A percentile compares a stretch with the other conserved stretches of the same genome.
phyloP scores from a whole-genome alignment of 106 monocot species.

The Apostasia shenzhenica region DNA sequence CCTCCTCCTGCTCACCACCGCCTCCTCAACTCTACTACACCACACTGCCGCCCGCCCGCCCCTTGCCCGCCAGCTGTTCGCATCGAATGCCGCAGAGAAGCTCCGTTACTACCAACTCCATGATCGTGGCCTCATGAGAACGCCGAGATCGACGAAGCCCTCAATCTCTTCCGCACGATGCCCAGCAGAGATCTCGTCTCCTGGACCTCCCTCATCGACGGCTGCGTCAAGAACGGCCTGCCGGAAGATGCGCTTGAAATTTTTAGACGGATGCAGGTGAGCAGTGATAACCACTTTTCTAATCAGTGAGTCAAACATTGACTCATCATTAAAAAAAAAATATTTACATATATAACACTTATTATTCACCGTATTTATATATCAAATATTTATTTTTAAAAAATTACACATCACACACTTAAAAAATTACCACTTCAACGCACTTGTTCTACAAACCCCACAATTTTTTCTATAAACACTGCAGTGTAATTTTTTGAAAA shows the following conservation, averaged over 20 bases:
- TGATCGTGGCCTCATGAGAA: slow-evolving; percentile 41
- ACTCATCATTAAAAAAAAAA: no score
- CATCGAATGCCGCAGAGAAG: slow-evolving; percentile 29
- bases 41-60: slow-evolving; percentile 8
- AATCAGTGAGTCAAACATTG: no score
- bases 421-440: no score
- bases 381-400: no score
- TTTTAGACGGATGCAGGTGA: no score
- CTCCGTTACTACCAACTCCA: slow-evolving; percentile 27
- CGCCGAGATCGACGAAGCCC: slow-evolving; percentile 18
- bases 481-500: no score
- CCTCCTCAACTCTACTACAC: slow-evolving; percentile 29
- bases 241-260: slow-evolving; percentile 30
- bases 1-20: slow-evolving; percentile 24
- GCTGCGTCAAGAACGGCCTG: slow-evolving; percentile 44
- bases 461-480: no score
- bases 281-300: no score
- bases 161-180: slow-evolving; percentile 23
- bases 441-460: no score
- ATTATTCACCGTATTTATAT: no score
- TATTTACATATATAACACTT: no score
- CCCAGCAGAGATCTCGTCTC: slow-evolving; percentile 23
- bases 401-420: no score
- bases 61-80: slow-evolving; percentile 40
- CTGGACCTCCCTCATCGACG: slow-evolving; percentile 51